Evolutionary conservation across 2,329 filamentous ascomycete genomes (phyloP).

Genomic region (Trichothecium sympodiale): DNA sequence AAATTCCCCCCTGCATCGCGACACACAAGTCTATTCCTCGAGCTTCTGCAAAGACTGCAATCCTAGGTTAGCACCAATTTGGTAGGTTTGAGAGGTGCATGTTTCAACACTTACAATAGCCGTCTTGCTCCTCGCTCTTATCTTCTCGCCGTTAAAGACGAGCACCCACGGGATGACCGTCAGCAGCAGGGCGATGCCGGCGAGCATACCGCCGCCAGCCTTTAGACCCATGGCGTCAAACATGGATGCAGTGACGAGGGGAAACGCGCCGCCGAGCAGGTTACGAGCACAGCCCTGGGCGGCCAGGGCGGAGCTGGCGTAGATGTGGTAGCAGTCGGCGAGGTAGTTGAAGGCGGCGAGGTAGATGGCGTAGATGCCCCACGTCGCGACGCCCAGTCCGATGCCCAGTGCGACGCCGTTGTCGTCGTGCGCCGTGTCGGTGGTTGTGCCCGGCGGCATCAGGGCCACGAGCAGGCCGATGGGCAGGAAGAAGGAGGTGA

Average conservation of each 20-base stretch:
- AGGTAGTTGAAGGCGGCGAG: slow-evolving; percentile 89
- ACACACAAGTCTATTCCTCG: too few relatives aligned
- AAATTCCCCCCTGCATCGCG: too few relatives aligned
- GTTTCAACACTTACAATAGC: slow-evolving; percentile 2
- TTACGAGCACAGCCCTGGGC: slow-evolving; percentile 83
- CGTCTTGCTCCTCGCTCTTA: slow-evolving; percentile 66
- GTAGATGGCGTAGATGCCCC: slow-evolving; percentile 81
- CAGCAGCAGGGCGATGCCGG: slow-evolving; percentile 56
- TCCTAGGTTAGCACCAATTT: not conserved
- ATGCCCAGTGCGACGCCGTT: slow-evolving; percentile 27
- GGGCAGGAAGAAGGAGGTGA: slow-evolving; percentile 65
- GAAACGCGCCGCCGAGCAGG: slow-evolving; percentile 70
- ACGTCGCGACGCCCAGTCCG: slow-evolving; percentile 62
- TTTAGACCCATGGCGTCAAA: slow-evolving; percentile 62
- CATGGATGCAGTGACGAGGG: slow-evolving; percentile 62
- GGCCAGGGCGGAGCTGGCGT: slow-evolving; percentile 75
- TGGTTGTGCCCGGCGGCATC: slow-evolving; percentile 13
- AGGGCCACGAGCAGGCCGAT: slow-evolving; percentile 55
- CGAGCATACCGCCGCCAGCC: slow-evolving; percentile 63
- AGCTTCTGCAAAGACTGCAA: not conserved
- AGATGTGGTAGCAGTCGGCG: slow-evolving; percentile 76
- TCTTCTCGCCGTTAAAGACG: slow-evolving; percentile 65
- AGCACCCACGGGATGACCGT: slow-evolving; percentile 83
- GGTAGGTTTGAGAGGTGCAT: too few relatives aligned
- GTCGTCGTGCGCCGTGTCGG: not conserved